Conservation (phyloP, 1,139 yeast genomes). For the Spathaspora sp. region DNA sequence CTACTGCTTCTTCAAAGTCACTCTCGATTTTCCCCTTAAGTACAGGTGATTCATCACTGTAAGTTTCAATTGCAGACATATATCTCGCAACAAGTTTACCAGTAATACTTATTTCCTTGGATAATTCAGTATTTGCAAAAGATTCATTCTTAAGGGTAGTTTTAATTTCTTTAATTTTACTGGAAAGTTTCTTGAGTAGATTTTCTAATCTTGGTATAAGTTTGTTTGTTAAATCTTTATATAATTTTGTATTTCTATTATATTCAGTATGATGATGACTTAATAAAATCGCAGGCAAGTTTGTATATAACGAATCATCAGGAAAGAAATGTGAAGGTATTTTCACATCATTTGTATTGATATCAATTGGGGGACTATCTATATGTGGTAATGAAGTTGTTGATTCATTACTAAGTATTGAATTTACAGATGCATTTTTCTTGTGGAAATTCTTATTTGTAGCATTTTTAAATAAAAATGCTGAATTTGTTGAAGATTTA, state of each 20-base stretch:
- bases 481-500: slow-evolving; percentile 27
- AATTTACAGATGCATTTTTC: slow-evolving; percentile 16
- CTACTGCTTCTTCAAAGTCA: slow-evolving; percentile 26
- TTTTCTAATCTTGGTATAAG: slow-evolving; percentile 41
- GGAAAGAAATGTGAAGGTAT: slow-evolving; percentile 51
- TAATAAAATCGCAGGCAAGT: slow-evolving; percentile 35
- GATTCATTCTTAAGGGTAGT: slow-evolving; percentile 43
- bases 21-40: slow-evolving; percentile 22
- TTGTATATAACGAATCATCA: slow-evolving; percentile 32
- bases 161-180: slow-evolving; percentile 45
- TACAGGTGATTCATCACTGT: slow-evolving; percentile 29
- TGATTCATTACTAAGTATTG: slow-evolving; percentile 6
- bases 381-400: slow-evolving; percentile 2
- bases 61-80: slow-evolving; percentile 34
- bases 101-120: slow-evolving; percentile 41
- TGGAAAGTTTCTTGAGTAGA: slow-evolving; percentile 35
- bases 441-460: slow-evolving; percentile 16
- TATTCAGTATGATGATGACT: slow-evolving; percentile 37
- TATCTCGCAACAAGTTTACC: slow-evolving; percentile 36
- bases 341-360: slow-evolving; percentile 25
- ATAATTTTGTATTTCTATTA: slow-evolving; percentile 28
- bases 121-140: slow-evolving; percentile 38
- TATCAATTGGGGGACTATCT: not conserved
- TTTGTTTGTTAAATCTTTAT: slow-evolving; percentile 33
- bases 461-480: slow-evolving; percentile 13